Evolutionary conservation across 352 stramenopile species (phyloP).

Genomic region (Globisporangium ultimum): DNA sequence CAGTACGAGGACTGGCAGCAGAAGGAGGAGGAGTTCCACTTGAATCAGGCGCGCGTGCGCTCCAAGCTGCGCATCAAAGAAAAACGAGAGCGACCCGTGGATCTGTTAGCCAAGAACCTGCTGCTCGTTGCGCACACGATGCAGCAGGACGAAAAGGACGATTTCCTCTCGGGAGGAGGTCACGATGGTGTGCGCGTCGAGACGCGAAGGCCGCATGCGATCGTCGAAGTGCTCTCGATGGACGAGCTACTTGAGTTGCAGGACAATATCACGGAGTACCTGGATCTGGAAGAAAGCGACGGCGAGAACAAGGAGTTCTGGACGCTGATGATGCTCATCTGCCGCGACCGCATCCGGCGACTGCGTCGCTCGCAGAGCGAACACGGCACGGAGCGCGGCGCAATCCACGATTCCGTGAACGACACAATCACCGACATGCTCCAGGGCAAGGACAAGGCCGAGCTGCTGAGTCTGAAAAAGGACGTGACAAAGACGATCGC

Average conservation of each 20-base stretch:
- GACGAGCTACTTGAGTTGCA: conserved; percentile 81
- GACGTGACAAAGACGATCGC: conserved; percentile 73
- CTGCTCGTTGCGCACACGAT: conserved; percentile 88
- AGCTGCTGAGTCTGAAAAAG: conserved; percentile 42
- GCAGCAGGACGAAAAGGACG: conserved; percentile 76
- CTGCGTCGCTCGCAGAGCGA: conserved; percentile 59
- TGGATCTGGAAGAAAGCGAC: conserved; percentile 79
- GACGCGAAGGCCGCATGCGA: conserved; percentile 56
- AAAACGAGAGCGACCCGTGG: conserved; percentile 94
- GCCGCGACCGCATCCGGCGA: conserved; percentile 65
- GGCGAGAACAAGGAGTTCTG: conserved; percentile 84
- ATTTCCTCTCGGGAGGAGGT: conserved; percentile 23
- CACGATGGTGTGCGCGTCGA: conserved; percentile 80
- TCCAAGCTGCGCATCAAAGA: conserved; percentile 86
- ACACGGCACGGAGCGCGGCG: conserved; percentile 65
- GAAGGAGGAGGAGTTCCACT: conserved; percentile 98
- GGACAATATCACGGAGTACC: conserved; percentile 88
- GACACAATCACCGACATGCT: conserved; percentile 90
- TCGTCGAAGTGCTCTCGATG: conserved; percentile 79
- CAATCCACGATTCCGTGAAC: conserved; percentile 85
- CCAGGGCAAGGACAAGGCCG: conserved; percentile 58
- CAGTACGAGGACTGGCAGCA: conserved; percentile 97
- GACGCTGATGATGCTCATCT: conserved; percentile 77
- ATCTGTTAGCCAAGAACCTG: conserved; percentile 98
- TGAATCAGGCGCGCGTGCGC: conserved; percentile 91